Evolutionary conservation across 75 land plant genomes (phyloP).

Genomic region (Pinus tabuliformis): DNA sequence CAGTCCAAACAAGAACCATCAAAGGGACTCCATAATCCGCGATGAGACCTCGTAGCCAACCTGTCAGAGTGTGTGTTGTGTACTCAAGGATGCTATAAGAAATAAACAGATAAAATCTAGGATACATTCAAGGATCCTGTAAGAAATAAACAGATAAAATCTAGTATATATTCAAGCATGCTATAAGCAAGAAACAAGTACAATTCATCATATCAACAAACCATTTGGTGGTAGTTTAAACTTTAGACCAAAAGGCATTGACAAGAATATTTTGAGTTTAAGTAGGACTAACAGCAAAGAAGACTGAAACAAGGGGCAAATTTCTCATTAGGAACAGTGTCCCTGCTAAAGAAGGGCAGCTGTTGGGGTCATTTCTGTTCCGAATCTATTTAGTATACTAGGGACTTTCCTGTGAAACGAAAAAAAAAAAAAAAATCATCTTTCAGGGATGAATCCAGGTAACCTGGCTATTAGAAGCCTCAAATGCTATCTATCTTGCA

Average conservation of each 20-base stretch:
- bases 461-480: not conserved
- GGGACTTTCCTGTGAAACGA: not conserved
- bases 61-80: constrained; percentile 24
- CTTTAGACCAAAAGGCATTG: not conserved
- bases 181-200: not conserved
- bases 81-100: not conserved
- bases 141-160: no score
- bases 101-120: no score
- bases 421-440: not conserved
- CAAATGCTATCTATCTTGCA: not conserved
- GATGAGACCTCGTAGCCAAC: constrained; percentile 65
- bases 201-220: not conserved
- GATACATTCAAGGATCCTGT: not conserved
- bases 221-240: no score
- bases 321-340: not conserved
- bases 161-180: not conserved
- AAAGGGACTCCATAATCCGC: constrained; percentile 94
- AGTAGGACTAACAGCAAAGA: not conserved
- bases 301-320: not conserved
- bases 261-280: no score
- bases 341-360: constrained; percentile 4
- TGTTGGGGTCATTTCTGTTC: not conserved
- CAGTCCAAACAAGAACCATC: constrained; percentile 90
- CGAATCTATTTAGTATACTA: not conserved
- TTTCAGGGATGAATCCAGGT: not conserved